Evolutionary conservation across 805 yeast species (phyloP), one percentile per base, ranked within the genome.

Genomic region (Pichia kluyveri): DNA sequence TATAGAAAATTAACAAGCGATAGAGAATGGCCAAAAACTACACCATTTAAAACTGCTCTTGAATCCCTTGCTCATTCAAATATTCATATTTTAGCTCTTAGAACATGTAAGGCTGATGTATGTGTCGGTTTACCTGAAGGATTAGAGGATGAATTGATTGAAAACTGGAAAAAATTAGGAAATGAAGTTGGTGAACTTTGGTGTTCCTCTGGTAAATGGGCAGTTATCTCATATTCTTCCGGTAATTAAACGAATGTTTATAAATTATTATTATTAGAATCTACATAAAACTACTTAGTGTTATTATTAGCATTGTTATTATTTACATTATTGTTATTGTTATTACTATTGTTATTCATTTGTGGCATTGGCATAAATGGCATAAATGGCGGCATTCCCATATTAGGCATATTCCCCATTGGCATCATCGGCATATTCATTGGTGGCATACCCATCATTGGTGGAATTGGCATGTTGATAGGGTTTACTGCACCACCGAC

Each of bases 81-180:
- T 9, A 69, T 93, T 47, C 81, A 80, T 15, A 56, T 87, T 28
- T 70, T 88, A 50, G 77, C 95, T 34, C 73, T 93, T 57, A 80
- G 99, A 70, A 93, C 98, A 2, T 83, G 96, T 65, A 93, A 93
- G 68, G 97, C 98, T 1, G 99, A 93, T 62, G 98, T 90, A 8
- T 82, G 85, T 46, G 96, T 86, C 39, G 98, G 95, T 1, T 75
- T 93, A 53, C 72, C 75, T 5, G 73, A 71, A 38, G 96, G 96
- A 4, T 68, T 77, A 40, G 86, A 85, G 55, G 89, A 83, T 56
- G 72, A 79, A 59, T 72, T 91, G 53, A 72, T 77, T 41, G 65
- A 73, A 49, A 66, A 68, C 40, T 90, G 85, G 76, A 70, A 58
- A 62, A 60, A 66, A 38, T 68, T 67, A 60, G 82, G 86, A 0